Conservation (phyloP, 2,329 filamentous ascomycete species). For the Stromatinia cepivora region DNA sequence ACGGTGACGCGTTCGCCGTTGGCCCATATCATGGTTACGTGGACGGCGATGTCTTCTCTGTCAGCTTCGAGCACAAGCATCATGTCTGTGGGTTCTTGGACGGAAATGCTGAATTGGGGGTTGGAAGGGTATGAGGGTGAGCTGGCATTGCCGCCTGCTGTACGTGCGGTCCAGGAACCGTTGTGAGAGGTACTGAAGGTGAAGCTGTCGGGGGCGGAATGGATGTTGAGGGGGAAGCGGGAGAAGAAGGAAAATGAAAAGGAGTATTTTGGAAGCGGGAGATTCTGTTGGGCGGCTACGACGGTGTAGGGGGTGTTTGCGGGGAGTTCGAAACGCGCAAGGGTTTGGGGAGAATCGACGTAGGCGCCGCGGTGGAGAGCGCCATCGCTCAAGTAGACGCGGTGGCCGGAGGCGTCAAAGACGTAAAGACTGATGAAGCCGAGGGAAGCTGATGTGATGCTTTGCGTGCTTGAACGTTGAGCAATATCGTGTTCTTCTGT, state of each 20-base stretch:
- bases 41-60: slow-evolving; percentile 68
- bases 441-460: slow-evolving; percentile 42
- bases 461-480: slow-evolving; percentile 42
- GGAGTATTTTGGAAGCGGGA: slow-evolving; percentile 72
- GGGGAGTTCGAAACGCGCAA: slow-evolving; percentile 68
- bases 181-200: slow-evolving; percentile 53
- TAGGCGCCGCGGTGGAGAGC: slow-evolving; percentile 76
- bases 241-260: slow-evolving; percentile 88
- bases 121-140: slow-evolving; percentile 78
- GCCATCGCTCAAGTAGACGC: slow-evolving; percentile 72
- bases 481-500: slow-evolving; percentile 62
- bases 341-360: slow-evolving; percentile 89
- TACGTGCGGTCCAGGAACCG: slow-evolving; percentile 74
- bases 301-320: slow-evolving; percentile 53
- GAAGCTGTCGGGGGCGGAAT: slow-evolving; percentile 51
- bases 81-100: slow-evolving; percentile 60
- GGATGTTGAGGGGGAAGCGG: slow-evolving; percentile 58
- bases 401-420: slow-evolving; percentile 69
- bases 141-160: slow-evolving; percentile 81
- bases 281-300: slow-evolving; percentile 75
- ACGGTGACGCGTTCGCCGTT: slow-evolving; percentile 68
- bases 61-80: slow-evolving; percentile 73
- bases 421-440: slow-evolving; percentile 89
- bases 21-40: slow-evolving; percentile 82
- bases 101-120: slow-evolving; percentile 74